A percentile compares a stretch with the other conserved stretches of the same genome.
Conservation (phyloP, 495 filamentous ascomycete genomes). For the Penicillium tannophilum region DNA sequence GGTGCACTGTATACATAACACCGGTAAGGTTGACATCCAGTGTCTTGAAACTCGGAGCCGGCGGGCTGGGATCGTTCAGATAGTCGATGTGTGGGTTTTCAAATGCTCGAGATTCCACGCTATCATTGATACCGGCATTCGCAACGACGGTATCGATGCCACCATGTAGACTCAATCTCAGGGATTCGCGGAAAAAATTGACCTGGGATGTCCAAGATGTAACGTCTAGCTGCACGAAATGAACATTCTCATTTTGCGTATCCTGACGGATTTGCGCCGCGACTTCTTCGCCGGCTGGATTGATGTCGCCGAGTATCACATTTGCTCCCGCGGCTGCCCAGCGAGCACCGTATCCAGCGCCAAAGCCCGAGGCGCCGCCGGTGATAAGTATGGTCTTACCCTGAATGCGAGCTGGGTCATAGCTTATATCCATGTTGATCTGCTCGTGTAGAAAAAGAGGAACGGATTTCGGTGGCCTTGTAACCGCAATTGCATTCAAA, state of each 20-base stretch:
- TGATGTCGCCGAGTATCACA: slow-evolving; percentile 18
- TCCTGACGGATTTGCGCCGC: slow-evolving; percentile 13
- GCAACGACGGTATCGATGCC: slow-evolving; percentile 19
- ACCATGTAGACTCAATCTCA: slow-evolving; percentile 12
- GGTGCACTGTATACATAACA: slow-evolving; percentile 18
- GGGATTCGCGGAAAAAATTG: slow-evolving; percentile 15
- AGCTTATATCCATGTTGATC: slow-evolving; percentile 12
- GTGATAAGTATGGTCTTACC: slow-evolving; percentile 15
- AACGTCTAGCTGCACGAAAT: slow-evolving; percentile 18
- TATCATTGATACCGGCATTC: slow-evolving; percentile 16
- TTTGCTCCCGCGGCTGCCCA: slow-evolving; percentile 16
- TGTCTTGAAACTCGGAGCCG: slow-evolving; percentile 17
- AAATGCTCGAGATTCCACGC: slow-evolving; percentile 6
- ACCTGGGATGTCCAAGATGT: slow-evolving; percentile 18
- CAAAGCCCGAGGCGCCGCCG: slow-evolving; percentile 13
- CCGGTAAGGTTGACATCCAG: slow-evolving; percentile 16
- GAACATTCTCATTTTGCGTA: slow-evolving; percentile 14
- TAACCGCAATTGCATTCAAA: neutral
- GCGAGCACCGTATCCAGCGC: slow-evolving; percentile 12
- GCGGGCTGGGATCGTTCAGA: slow-evolving; percentile 15
- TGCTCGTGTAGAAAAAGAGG: neutral
- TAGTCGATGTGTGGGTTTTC: slow-evolving; percentile 14
- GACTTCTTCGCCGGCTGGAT: slow-evolving; percentile 14
- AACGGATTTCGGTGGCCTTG: neutral
- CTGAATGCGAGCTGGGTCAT: slow-evolving; percentile 8